Conservation (phyloP, 352 stramenopile genomes). For the Pythium aristosporum region DNA sequence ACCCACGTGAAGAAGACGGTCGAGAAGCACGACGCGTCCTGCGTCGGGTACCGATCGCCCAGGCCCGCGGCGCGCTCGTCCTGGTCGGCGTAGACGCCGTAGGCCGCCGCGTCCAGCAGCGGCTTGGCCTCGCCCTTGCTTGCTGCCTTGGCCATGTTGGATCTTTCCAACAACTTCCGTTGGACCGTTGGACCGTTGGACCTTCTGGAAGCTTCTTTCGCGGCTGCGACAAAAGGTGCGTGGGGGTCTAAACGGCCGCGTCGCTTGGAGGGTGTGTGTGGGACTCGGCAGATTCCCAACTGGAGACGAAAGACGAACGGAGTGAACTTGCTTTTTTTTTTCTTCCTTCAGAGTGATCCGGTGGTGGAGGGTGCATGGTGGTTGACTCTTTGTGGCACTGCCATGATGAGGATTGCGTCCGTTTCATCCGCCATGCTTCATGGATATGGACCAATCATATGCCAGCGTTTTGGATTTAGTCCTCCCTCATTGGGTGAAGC, state of each 20-base stretch:
- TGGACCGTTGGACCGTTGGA: slow-evolving; percentile 2
- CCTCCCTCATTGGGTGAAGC: not conserved
- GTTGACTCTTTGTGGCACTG: not conserved
- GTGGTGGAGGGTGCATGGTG: not conserved
- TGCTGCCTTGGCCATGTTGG: slow-evolving; percentile 6
- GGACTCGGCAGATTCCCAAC: slow-evolving; percentile 7
- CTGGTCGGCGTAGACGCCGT: slow-evolving; percentile 20
- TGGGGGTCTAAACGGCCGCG: not conserved
- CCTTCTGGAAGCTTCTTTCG: slow-evolving; percentile 14
- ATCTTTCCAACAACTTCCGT: too few relatives aligned
- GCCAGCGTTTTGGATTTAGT: not conserved
- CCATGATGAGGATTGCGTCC: not conserved
- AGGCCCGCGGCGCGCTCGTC: slow-evolving; percentile 28
- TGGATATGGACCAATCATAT: not conserved
- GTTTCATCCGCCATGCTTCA: not conserved
- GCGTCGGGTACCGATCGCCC: slow-evolving; percentile 62
- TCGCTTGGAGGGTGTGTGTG: not conserved
- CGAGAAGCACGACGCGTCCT: slow-evolving; percentile 49
- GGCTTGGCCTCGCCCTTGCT: slow-evolving; percentile 32
- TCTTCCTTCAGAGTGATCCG: not conserved
- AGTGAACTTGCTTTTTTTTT: not conserved
- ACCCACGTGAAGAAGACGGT: slow-evolving; percentile 88
- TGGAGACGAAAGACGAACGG: not conserved
- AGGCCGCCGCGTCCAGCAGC: slow-evolving; percentile 27
- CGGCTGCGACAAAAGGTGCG: too few relatives aligned